phyloP scores from a whole-genome alignment of 495 filamentous ascomycete species.

The Podospora pseudoanserina region DNA sequence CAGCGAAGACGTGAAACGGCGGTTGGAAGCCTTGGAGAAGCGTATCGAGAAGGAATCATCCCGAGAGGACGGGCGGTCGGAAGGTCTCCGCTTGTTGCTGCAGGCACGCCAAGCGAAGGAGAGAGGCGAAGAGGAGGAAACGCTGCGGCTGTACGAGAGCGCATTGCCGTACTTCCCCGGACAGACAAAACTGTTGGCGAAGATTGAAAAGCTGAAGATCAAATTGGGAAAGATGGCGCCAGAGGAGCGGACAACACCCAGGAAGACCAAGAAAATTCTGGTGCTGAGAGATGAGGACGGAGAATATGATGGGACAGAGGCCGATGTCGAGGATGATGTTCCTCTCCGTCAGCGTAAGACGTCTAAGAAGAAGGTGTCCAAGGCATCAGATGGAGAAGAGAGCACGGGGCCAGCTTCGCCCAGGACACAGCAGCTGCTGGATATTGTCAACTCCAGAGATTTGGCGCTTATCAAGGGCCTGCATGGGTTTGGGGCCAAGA shows the following conservation, averaged over 20 bases:
- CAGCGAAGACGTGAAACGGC: constrained; percentile 71
- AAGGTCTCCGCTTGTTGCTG: constrained; percentile 78
- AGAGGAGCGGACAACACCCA: neutral
- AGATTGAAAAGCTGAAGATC: constrained; percentile 68
- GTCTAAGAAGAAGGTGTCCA: constrained; percentile 35
- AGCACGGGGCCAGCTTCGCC: constrained; percentile 46
- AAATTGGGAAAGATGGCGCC: constrained; percentile 47
- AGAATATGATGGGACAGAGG: constrained; percentile 41
- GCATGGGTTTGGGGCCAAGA: constrained; percentile 66
- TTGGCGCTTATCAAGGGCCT: constrained; percentile 65
- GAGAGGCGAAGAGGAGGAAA: constrained; percentile 70
- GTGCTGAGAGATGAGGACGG: constrained; percentile 27
- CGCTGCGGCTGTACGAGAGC: constrained; percentile 80
- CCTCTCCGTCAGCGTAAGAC: constrained; percentile 24
- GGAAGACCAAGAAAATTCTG: constrained; percentile 3
- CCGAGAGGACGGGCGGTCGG: constrained; percentile 64
- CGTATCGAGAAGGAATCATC: constrained; percentile 57
- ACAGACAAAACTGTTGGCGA: constrained; percentile 72
- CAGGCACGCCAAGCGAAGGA: constrained; percentile 91
- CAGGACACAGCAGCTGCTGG: constrained; percentile 65
- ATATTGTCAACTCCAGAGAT: constrained; percentile 84
- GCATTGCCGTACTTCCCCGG: constrained; percentile 82
- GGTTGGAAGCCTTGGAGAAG: constrained; percentile 79
- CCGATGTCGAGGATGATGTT: constrained; percentile 46
- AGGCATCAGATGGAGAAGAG: constrained; percentile 11